These are phyloP conservation scores for slime mould (Dictyostelium discoideum) DNA, from an alignment of 78 protist genomes.

Conservation along the genomic window DNA sequence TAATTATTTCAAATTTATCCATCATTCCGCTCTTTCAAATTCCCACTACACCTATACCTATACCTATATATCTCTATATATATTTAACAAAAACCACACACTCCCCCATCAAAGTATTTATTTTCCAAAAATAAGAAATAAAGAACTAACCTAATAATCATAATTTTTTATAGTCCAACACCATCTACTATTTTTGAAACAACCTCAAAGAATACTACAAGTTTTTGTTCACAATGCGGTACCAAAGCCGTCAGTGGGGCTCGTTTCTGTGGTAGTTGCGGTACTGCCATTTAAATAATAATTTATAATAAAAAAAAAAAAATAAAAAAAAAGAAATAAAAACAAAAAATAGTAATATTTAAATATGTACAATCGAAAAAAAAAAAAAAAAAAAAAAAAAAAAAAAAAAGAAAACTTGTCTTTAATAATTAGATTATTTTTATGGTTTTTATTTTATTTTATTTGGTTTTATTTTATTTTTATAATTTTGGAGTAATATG, in stretches of 20 bases:
- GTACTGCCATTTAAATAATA: not conserved
- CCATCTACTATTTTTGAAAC: not conserved
- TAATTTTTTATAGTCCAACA: not conserved
- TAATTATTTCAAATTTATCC: not conserved
- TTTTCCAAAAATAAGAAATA: not conserved
- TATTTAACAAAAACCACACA: not conserved
- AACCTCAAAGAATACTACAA: not conserved
- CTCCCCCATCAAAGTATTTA: not conserved
- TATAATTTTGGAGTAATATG: slow-evolving; percentile 10
- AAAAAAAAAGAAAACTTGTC: not conserved
- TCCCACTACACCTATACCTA: not conserved
- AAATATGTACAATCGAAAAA: not conserved
- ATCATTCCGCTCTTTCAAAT: not conserved
- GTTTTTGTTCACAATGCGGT: slow-evolving; percentile 28
- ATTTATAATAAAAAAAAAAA: not conserved
- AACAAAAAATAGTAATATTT: slow-evolving; percentile 5
- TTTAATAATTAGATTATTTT: no score
- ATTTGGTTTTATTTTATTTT: not conserved
- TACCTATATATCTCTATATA: not conserved
- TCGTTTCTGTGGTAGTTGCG: slow-evolving; percentile 41
- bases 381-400: not conserved
- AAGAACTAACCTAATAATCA: not conserved
- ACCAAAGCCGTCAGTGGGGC: not conserved
- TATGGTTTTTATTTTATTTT: not conserved
- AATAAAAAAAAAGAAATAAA: not conserved